phyloP scores from a whole-genome alignment of 495 filamentous ascomycete species.

The Daldinia loculata region DNA sequence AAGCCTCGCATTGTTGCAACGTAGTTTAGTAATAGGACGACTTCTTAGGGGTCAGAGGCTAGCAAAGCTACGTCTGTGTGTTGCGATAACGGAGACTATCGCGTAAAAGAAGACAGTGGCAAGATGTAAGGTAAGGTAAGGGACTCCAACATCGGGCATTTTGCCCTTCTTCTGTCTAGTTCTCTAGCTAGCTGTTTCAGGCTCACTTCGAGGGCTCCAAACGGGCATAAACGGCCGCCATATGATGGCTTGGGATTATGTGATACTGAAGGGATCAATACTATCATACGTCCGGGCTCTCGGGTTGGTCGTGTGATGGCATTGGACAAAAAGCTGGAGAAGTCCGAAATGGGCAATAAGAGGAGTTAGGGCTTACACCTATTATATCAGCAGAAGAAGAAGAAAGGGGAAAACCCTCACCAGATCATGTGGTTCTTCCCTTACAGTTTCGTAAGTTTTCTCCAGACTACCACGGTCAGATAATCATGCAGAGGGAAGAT shows the following conservation, averaged over 20 bases:
- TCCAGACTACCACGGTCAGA: slow-evolving; percentile 30
- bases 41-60: slow-evolving; percentile 12
- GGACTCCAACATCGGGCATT: slow-evolving; percentile 32
- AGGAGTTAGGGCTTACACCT: slow-evolving; percentile 38
- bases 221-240: slow-evolving; percentile 26
- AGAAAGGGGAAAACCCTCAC: slow-evolving; percentile 11
- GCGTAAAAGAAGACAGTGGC: slow-evolving; percentile 30
- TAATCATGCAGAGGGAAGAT: slow-evolving; percentile 31
- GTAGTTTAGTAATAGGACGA: slow-evolving; percentile 35
- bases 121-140: slow-evolving; percentile 19
- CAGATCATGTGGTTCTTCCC: slow-evolving; percentile 11
- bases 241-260: slow-evolving; percentile 33
- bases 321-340: slow-evolving; percentile 22
- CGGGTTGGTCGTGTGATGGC: slow-evolving; percentile 28
- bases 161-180: slow-evolving; percentile 34
- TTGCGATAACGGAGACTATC: slow-evolving; percentile 36
- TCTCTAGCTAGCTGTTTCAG: slow-evolving; percentile 17
- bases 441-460: slow-evolving; percentile 10
- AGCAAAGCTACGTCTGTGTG: slow-evolving; percentile 8
- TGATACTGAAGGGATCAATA: slow-evolving; percentile 23
- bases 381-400: neutral
- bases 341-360: slow-evolving; percentile 23
- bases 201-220: neutral
- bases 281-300: slow-evolving; percentile 24
- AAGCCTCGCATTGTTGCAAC: slow-evolving; percentile 34